Conservation (phyloP, 1,139 yeast genomes). For the Debaryomycetaceae sp. region DNA sequence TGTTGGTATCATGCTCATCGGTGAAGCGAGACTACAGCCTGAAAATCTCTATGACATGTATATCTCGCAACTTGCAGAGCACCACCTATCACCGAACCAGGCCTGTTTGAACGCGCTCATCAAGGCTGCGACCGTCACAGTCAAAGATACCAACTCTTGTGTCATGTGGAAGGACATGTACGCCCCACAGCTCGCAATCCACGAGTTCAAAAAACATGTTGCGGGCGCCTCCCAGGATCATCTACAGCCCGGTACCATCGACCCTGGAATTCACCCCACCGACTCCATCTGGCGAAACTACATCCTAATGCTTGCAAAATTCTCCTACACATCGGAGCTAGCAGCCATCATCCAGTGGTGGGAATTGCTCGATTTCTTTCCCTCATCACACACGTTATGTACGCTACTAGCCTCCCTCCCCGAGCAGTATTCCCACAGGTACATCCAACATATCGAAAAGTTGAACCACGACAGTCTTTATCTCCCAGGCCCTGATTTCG, state of each 20-base stretch:
- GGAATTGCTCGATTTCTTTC: conserved; percentile 49
- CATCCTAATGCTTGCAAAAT: conserved; percentile 47
- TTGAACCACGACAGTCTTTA: conserved; percentile 14
- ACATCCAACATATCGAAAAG: conserved; percentile 36
- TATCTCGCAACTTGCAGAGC: conserved; percentile 16
- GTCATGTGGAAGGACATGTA: conserved; percentile 45
- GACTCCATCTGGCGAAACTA: conserved; percentile 50
- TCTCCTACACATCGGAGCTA: conserved; percentile 48
- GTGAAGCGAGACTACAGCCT: conserved; percentile 44
- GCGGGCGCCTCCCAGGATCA: conserved; percentile 19
- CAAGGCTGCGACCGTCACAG: conserved; percentile 25
- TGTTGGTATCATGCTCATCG: conserved; percentile 39
- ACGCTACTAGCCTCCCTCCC: conserved; percentile 38
- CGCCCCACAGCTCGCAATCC: conserved; percentile 62
- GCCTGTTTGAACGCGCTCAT: conserved; percentile 43
- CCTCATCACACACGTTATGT: conserved; percentile 38
- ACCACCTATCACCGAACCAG: conserved; percentile 27
- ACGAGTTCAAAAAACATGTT: conserved; percentile 47
- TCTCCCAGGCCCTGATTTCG: neutral
- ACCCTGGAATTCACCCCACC: conserved; percentile 37
- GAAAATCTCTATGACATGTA: conserved; percentile 33
- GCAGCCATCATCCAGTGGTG: conserved; percentile 55
- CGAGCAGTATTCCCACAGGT: conserved; percentile 35
- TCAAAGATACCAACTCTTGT: conserved; percentile 13
- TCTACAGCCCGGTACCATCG: conserved; percentile 18